Percentiles rank a stretch among this genome's conserved stretches.
Conservation (phyloP, 2,329 filamentous ascomycete genomes). For the Cercospora sesami region DNA sequence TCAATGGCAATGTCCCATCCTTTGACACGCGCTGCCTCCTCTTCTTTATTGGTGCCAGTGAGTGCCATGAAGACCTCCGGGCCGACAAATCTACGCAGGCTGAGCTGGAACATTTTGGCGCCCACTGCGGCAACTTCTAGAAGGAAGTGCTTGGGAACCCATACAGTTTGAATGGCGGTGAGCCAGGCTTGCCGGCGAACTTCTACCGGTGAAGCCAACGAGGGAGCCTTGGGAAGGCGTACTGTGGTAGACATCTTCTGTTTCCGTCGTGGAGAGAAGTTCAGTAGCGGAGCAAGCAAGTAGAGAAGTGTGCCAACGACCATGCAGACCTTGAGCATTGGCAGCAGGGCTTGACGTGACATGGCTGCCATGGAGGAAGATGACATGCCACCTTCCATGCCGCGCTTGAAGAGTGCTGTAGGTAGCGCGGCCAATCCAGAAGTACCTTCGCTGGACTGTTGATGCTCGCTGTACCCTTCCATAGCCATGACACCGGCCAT, state of each 20-base stretch:
- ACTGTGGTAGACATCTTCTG: slow-evolving; percentile 44
- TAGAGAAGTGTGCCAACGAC: slow-evolving; percentile 58
- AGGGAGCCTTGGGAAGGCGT: slow-evolving; percentile 58
- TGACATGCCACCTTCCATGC: slow-evolving; percentile 21
- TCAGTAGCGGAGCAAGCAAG: slow-evolving; percentile 57
- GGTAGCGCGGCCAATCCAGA: slow-evolving; percentile 48
- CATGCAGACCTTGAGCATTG: slow-evolving; percentile 53
- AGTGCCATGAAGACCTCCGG: slow-evolving; percentile 73
- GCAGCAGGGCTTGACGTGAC: slow-evolving; percentile 37
- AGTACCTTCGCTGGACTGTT: slow-evolving; percentile 56
- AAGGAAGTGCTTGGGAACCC: slow-evolving; percentile 84
- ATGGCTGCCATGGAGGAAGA: slow-evolving; percentile 28
- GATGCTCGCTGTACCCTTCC: slow-evolving; percentile 69
- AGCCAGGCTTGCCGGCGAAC: slow-evolving; percentile 88
- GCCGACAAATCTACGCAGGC: slow-evolving; percentile 74
- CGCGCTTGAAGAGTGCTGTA: slow-evolving; percentile 38
- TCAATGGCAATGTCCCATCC: slow-evolving; percentile 93
- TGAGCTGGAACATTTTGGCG: slow-evolving; percentile 79
- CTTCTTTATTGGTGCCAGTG: slow-evolving; percentile 77
- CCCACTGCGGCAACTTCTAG: slow-evolving; percentile 79
- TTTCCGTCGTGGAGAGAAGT: slow-evolving; percentile 58
- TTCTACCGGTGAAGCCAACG: slow-evolving; percentile 77
- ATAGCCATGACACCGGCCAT: slow-evolving; percentile 89
- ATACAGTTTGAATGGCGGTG: slow-evolving; percentile 87
- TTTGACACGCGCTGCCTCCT: slow-evolving; percentile 82